phyloP scores from a whole-genome alignment of 129 eudicot species.

The Saussurea involucrata region DNA sequence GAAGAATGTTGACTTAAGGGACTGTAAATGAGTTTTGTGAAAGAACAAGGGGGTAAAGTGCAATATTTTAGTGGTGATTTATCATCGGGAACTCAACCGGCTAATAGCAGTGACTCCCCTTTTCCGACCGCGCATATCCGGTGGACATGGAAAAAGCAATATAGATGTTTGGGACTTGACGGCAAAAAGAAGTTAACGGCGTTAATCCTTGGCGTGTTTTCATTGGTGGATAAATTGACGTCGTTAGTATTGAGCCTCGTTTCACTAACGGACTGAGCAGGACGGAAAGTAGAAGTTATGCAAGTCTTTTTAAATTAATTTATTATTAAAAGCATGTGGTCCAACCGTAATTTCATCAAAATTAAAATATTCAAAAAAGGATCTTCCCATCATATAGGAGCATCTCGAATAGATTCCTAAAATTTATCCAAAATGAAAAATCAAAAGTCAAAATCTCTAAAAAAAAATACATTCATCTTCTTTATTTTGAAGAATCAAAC shows the following conservation, averaged over 20 bases:
- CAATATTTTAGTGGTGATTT: background rate
- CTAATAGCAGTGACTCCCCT: background rate
- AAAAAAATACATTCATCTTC: too few species aligned
- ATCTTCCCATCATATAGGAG: too few species aligned
- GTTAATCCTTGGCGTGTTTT: background rate
- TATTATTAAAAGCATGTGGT: background rate
- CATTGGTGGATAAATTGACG: conserved; percentile 23
- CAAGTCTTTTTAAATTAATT: background rate
- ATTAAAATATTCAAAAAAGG: too few species aligned
- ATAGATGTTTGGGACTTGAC: background rate
- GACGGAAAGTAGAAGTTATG: background rate
- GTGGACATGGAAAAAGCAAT: conserved; percentile 1
- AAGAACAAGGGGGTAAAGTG: background rate
- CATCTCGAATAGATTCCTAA: too few species aligned
- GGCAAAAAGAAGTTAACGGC: conserved; percentile 6
- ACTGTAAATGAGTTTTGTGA: background rate
- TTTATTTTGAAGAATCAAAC: too few species aligned
- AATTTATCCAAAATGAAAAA: too few species aligned
- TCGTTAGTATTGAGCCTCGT: conserved; percentile 2
- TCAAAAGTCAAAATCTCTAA: too few species aligned
- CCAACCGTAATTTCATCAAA: background rate
- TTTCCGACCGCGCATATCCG: conserved; percentile 24
- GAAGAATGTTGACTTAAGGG: background rate
- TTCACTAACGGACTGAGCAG: background rate
- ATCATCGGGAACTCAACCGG: background rate